Evolutionary conservation across 2,329 filamentous ascomycete genomes (phyloP), one percentile per base, ranked within the genome.

Genomic region (Coniella vitis): DNA sequence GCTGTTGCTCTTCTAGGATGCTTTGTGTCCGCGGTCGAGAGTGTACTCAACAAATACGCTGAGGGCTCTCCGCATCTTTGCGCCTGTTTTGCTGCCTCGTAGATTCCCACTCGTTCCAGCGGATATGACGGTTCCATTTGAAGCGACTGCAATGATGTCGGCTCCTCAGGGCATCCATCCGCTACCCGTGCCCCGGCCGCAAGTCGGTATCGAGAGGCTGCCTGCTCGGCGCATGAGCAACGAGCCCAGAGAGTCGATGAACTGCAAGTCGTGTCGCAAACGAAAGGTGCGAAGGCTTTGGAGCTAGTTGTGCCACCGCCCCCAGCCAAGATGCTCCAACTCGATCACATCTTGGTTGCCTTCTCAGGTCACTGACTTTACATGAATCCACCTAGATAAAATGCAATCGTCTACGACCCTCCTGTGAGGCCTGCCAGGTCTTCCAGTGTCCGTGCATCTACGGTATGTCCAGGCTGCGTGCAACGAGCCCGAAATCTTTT

Each of bases 261-360:
- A 95, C 66, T 95, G 89, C 80, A 94, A 95, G 68, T 93, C 87
- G 49, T 95, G 89, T 72, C 81, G 89, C 58, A 94, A 94, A 69
- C 78, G 89, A 70, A 95, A 95, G 84, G 88, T 91, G 67, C 41
- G 71, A 53, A 14, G n/a, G 8, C 41, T 16, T 51, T 45, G 45
- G 34, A 19, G 12, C 17, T 17, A 8, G n/a, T 38, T 19, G 9
- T 4, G 21, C 22, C 12, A 16, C 21, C 22, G 13, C 22, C 13
- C 14, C n/a, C 4, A n/a, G 14, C 13, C n/a, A 12, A 19, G 5
- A 14, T 17, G 9, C 4, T 8, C 21, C 7, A n/a, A 17, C 12
- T 22, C 19, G 36, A 8, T 39, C 14, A n/a, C 20, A 7, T 22
- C 20, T n/a, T n/a, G 20, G 4, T 39, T 4, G 5, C 10, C 22